Evolutionary conservation across 2,329 filamentous ascomycete genomes (phyloP).

Genomic region (Trichoderma atroviride): DNA sequence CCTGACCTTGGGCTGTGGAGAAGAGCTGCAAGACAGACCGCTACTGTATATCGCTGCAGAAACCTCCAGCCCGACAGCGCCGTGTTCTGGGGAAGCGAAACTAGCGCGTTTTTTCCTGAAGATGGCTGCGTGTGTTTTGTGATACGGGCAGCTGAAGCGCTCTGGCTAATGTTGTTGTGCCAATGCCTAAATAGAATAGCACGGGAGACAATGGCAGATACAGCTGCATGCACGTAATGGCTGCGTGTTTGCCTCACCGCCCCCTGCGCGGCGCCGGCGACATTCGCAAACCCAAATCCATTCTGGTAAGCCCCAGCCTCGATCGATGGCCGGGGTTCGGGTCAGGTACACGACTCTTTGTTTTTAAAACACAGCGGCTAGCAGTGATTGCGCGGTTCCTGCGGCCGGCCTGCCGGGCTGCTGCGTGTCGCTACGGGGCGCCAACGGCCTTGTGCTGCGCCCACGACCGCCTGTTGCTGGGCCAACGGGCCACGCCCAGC

Average conservation of each 20-base stretch:
- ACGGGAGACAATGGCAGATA: neutral
- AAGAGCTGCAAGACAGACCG: constrained; percentile 21
- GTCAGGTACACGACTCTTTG: constrained; percentile 1
- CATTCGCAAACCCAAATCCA: neutral
- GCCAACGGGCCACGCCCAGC: constrained; percentile 21
- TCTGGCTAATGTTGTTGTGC: neutral
- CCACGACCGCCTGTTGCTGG: constrained; percentile 23
- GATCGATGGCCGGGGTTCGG: constrained; percentile 7
- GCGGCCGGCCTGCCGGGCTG: constrained; percentile 14
- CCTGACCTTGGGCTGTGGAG: constrained; percentile 8
- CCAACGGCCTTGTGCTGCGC: neutral
- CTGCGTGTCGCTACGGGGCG: neutral
- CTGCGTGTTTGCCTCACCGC: constrained; percentile 32
- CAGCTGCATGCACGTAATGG: neutral
- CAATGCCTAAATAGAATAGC: neutral
- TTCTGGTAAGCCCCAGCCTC: constrained; percentile 24
- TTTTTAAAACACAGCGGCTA: neutral
- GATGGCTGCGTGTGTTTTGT: neutral
- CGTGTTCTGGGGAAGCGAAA: constrained; percentile 3
- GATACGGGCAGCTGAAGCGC: neutral
- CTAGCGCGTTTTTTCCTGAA: neutral
- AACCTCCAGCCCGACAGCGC: neutral
- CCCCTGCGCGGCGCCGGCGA: constrained; percentile 29
- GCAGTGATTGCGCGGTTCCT: constrained; percentile 18
- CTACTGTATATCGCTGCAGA: neutral